These are phyloP conservation scores for Clavispora santaluciae DNA, from an alignment of 805 yeast species.

Conservation along the genomic window DNA sequence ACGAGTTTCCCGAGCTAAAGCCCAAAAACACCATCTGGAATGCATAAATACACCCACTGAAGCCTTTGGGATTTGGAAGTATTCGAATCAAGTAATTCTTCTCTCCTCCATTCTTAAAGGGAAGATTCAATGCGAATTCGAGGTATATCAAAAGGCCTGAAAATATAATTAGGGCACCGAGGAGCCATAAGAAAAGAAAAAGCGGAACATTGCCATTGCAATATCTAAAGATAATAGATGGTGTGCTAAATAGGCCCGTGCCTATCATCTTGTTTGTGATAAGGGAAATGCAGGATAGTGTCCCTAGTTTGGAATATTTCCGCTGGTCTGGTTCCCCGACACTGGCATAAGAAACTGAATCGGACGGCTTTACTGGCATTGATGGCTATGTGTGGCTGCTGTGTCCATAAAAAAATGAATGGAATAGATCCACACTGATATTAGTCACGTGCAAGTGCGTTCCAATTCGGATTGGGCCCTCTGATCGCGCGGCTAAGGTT, in stretches of 20 bases:
- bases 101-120: conserved; percentile 41
- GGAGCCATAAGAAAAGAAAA: conserved; percentile 27
- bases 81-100: conserved; percentile 36
- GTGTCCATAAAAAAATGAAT: conserved; percentile 1
- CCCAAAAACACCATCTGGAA: conserved; percentile 54
- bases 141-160: conserved; percentile 38
- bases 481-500: not conserved
- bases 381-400: not conserved
- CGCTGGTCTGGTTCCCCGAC: conserved; percentile 5
- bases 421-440: not conserved
- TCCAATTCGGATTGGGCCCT: not conserved
- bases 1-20: conserved; percentile 58
- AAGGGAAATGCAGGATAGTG: conserved; percentile 36
- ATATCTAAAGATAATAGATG: conserved; percentile 58
- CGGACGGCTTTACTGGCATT: not conserved
- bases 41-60: conserved; percentile 39
- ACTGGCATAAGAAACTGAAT: conserved; percentile 1
- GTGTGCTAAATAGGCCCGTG: conserved; percentile 68
- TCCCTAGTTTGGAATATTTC: conserved; percentile 17
- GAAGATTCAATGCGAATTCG: conserved; percentile 37
- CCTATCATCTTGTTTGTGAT: conserved; percentile 69
- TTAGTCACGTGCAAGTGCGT: not conserved
- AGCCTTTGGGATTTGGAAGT: conserved; percentile 28
- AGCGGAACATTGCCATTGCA: conserved; percentile 35
- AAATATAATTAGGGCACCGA: conserved; percentile 35